A percentile compares a stretch with the other conserved stretches of the same genome.
phyloP scores from a whole-genome alignment of 495 filamentous ascomycete species.

The Penicillium cosmopolitanum region DNA sequence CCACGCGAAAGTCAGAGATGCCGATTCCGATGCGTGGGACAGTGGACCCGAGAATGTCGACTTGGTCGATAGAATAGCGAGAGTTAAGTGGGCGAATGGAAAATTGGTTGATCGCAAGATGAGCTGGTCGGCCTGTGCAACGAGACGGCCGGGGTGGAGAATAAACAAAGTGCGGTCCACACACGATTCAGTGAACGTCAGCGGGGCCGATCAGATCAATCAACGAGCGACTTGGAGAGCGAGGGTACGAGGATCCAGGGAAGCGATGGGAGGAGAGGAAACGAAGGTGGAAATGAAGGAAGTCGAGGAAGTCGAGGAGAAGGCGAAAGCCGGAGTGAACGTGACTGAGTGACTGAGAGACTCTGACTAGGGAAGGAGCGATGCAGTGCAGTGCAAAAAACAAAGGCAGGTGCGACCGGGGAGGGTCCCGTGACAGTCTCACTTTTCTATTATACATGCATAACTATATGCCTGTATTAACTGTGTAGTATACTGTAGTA shows the following conservation, averaged over 20 bases:
- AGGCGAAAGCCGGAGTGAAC: background rate
- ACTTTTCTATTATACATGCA: background rate
- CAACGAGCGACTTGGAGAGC: conserved; percentile 7
- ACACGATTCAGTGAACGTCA: conserved; percentile 6
- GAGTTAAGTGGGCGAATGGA: background rate
- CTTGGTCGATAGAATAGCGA: background rate
- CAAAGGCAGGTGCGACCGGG: background rate
- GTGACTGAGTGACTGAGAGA: background rate
- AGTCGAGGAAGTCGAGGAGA: background rate
- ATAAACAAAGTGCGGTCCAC: conserved; percentile 34
- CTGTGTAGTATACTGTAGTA: too few species aligned
- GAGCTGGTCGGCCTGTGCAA: conserved; percentile 35
- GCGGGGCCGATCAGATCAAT: conserved; percentile 12
- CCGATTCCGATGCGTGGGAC: background rate
- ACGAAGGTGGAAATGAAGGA: background rate
- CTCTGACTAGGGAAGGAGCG: background rate
- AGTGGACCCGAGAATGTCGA: background rate
- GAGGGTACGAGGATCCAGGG: background rate
- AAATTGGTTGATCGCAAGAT: conserved; percentile 9
- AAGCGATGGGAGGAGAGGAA: background rate
- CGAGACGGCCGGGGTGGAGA: conserved; percentile 33
- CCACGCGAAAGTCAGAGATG: background rate
- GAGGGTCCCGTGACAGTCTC: background rate
- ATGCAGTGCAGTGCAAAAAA: background rate
- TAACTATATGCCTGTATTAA: too few species aligned